These are phyloP conservation scores for Kazachstania taianensis DNA, from an alignment of 805 yeast species.

Conservation along the genomic window DNA sequence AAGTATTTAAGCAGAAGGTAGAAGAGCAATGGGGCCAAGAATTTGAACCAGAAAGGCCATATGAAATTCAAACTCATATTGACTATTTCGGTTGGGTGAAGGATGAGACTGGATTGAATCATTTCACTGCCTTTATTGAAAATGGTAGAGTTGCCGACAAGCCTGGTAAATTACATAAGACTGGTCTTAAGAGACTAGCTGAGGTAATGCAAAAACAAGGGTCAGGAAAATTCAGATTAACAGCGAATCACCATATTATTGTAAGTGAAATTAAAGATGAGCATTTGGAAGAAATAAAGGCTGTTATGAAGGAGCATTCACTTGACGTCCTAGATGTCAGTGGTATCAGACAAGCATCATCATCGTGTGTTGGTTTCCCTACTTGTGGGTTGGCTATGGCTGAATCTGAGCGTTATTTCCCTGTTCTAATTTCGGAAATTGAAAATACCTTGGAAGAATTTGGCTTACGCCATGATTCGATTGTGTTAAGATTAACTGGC, in stretches of 20 bases:
- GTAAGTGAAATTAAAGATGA: conserved; percentile 63
- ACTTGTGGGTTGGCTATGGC: conserved; percentile 99
- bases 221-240: conserved; percentile 83
- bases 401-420: conserved; percentile 84
- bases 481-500: conserved; percentile 97
- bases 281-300: conserved; percentile 55
- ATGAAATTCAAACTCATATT: conserved; percentile 78
- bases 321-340: conserved; percentile 77
- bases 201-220: conserved; percentile 46
- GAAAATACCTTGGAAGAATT: conserved; percentile 84
- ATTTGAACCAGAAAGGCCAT: conserved; percentile 56
- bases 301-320: conserved; percentile 57
- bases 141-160: conserved; percentile 95
- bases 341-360: conserved; percentile 78
- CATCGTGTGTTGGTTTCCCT: conserved; percentile 97
- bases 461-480: conserved; percentile 87
- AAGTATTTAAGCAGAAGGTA: conserved; percentile 72
- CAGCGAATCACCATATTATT: conserved; percentile 91
- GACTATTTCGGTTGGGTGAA: conserved; percentile 89
- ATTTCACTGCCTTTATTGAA: conserved; percentile 89
- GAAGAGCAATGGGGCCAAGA: conserved; percentile 66
- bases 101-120: conserved; percentile 76
- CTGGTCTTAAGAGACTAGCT: conserved; percentile 76
- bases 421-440: conserved; percentile 67
- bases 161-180: conserved; percentile 78